Evolutionary conservation across 768 basidiomycete genomes (phyloP), one percentile per base, ranked within the genome.

Genomic region (Gyrodon lividus): DNA sequence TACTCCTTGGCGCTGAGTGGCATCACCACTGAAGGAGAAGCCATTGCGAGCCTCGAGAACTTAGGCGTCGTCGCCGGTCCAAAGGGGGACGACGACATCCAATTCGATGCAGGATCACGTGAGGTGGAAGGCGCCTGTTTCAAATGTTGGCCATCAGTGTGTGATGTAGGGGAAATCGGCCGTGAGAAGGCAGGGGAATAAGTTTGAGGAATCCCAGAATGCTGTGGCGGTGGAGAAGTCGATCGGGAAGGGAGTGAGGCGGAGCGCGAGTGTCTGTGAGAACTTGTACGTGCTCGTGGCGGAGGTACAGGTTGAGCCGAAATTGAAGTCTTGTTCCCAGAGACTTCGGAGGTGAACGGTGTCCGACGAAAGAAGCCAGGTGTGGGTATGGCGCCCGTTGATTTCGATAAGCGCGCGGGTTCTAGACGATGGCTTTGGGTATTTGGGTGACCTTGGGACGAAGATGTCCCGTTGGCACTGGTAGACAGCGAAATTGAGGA

Each of bases 41-140:
- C 62, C 52, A 70, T 57, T 23, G 66, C 28, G 16, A 66, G 62
- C 39, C 68, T 59, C 1, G 67, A 68, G 43, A 68, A 70, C 43
- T 56, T 70, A 12, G 67, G 67, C 0, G 59, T 62, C 38, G 14
- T 5, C 3, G 59, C 61, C 2, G 66, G 68, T 8, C 67, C 68
- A 58, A 68, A 68, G 38, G 67, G 67, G 23, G 61, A 52, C 0
- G 64, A 59, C 2, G 60, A 55, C 54, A 66, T 56, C 66, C 66
- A 68, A 7, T 68, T 61, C 7, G 64, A 52, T 42, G 49, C 0
- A 14, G 65, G 58, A 16, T 67, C 63, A 59, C 65, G 67, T 54
- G 65, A 57, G 1, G 41, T 34, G 0, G 65, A 57, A 5, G 65
- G 52, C 6, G 50, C 20, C 7, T 56, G 63, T 48, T 63, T 63